Base-by-base conservation (phyloP, 306 rosid genomes). In the Rosa multiflora region DNA sequence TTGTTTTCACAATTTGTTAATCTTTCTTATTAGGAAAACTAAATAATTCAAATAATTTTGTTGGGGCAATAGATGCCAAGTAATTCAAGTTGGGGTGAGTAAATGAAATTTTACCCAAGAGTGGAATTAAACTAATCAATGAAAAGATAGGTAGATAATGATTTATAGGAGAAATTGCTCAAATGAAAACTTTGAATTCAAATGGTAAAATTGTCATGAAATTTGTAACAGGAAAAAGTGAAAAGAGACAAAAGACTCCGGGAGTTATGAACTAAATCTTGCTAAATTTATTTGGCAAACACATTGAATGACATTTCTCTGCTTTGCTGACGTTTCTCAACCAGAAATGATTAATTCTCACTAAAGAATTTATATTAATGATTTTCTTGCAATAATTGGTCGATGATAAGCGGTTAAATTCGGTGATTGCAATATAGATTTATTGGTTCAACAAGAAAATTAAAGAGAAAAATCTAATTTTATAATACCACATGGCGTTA, bases 11-110 rank as follows among this genome's bases (percentile, higher is more conserved):
- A 43, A 21, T n/a, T 21, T 44, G 51, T 42, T 20, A 67, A 67
- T 40, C 51, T 46, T 44, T 59, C 62, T 46, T 47, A 32, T 18
- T 76, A 46, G 79, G 35, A 63, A 46, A 62, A 29, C 70, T 49
- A 44, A 75, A 23, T 58, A 56, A 20, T 56, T 58, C 9, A 23
- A 39, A 37, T 66, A 14, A 37, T 29, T 29, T 2, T 29, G 37
- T 32, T 32, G 37, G 37, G 37, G 37, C 37, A 32, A 13, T 11
- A 64, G 70, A 64, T 23, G 66, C 66, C 35, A 62, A 62, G 20
- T 29, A 32, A 62, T 63, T 63, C 39, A 12, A 63, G 42, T 72
- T 49, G 18, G 32, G 64, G 47, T 52, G 29, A 35, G 37, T 49
- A 1, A 59, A 59, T 59, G 32, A 23, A 55, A 32, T 55, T 55